Base-by-base conservation (phyloP, 345 rosid genomes). In the Orychophragmus violaceus region DNA sequence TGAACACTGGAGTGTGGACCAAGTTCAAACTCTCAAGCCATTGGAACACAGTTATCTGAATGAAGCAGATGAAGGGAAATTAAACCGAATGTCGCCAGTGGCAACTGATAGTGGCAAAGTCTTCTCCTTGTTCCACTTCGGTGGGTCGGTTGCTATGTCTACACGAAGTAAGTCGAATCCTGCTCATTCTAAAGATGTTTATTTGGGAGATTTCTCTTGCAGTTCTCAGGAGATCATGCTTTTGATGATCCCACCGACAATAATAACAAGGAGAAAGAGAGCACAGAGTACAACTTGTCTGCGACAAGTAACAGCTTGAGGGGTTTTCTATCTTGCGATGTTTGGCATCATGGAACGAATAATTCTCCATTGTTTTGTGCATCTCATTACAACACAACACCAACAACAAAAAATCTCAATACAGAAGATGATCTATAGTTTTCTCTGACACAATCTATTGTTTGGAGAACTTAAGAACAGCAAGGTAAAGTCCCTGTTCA, bases 81-180 rank as follows among this genome's bases (percentile, higher is more conserved):
- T n/a, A 16, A 42, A 50, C 29, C 5, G 75, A 75, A 70, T 70
- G 77, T 59, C 71, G 35, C 48, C 79, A 72, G n/a, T n/a, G n/a
- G n/a, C n/a, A 68, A 62, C 33, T n/a, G 79, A 76, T 35, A 19
- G 78, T 62, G 70, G 33, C 9, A 35, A 74, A 32, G 62, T 77
- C 74, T 94, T 94, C 79, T 94, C 99, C 68, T 72, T 90, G 71
- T 94, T 90, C 76, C 99, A 94, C 76, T 90, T 78, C 60, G 96
- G 91, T 33, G 96, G 93, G 13, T 96, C 97, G 9, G 76, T 86
- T 37, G 94, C 87, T 42, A 75, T 82, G 66, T 74, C 88, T 13
- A 72, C 72, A 51, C 82, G 82, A 37, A 66, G 79, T 24, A 85
- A 78, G 71, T 66, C 78, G 5, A 59, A 74, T 63, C 53, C 72